Conservation (phyloP, 352 stramenopile genomes). For the Globisporangium cylindrosporum region DNA sequence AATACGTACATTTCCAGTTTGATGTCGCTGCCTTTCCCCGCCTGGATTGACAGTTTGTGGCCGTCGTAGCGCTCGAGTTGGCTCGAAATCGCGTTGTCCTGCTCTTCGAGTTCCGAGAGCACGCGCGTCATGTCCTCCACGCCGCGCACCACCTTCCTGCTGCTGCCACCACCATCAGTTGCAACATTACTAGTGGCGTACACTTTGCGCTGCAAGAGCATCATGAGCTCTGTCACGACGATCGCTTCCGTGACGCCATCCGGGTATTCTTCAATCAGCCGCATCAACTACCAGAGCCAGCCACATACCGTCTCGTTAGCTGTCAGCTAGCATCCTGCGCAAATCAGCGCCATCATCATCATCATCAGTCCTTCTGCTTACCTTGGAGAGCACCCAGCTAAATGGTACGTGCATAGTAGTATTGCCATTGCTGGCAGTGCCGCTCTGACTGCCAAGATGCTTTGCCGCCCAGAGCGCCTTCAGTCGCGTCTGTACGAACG, state of each 20-base stretch:
- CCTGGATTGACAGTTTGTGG: slow-evolving; percentile 38
- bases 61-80: slow-evolving; percentile 30
- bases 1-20: slow-evolving; percentile 25
- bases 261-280: slow-evolving; percentile 59
- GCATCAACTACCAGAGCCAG: slow-evolving; percentile 30
- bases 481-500: slow-evolving; percentile 37
- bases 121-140: slow-evolving; percentile 32
- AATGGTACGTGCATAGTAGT: slow-evolving; percentile 35
- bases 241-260: slow-evolving; percentile 65
- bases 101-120: slow-evolving; percentile 37
- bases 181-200: neutral
- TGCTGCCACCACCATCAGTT: slow-evolving; percentile 4
- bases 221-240: slow-evolving; percentile 56
- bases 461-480: slow-evolving; percentile 39
- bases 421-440: neutral
- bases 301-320: slow-evolving; percentile 1
- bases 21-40: slow-evolving; percentile 22
- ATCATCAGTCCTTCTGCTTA: neutral
- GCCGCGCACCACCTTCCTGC: slow-evolving; percentile 29
- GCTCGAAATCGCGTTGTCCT: slow-evolving; percentile 31
- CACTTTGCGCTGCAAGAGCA: slow-evolving; percentile 36
- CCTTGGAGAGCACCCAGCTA: slow-evolving; percentile 57
- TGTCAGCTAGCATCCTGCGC: neutral
- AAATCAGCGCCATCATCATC: neutral
- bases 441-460: slow-evolving; percentile 11